Conservation (phyloP, 2,329 filamentous ascomycete species). For the Rhynchosporium secalis region DNA sequence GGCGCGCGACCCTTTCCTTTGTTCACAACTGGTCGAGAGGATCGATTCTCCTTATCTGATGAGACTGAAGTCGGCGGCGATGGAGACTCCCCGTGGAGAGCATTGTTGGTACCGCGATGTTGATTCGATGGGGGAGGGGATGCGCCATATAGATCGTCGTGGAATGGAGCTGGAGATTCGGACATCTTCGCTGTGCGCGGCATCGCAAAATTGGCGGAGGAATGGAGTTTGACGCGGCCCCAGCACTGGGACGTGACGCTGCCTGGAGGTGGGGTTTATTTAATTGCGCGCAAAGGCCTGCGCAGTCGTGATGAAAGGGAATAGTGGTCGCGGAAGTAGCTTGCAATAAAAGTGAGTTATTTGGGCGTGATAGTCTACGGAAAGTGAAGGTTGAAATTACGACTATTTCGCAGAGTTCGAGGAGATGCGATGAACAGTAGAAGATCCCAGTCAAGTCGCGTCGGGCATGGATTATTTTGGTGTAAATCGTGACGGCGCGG, state of each 20-base stretch:
- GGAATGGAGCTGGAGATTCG: conserved; percentile 34
- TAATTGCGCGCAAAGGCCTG: neutral
- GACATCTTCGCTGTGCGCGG: conserved; percentile 32
- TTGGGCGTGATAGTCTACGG: neutral
- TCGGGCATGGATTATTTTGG: conserved; percentile 11
- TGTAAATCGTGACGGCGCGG: conserved; percentile 4
- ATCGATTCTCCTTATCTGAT: conserved; percentile 53
- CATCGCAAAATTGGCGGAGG: conserved; percentile 20
- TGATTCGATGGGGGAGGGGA: conserved; percentile 33
- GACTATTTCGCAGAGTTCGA: neutral
- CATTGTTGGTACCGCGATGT: conserved; percentile 17
- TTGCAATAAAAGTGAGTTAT: neutral
- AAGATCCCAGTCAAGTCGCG: neutral
- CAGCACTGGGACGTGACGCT: neutral
- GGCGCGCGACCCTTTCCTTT: conserved; percentile 47
- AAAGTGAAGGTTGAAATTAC: neutral
- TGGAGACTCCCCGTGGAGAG: conserved; percentile 30
- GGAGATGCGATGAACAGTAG: neutral
- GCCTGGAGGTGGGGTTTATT: neutral
- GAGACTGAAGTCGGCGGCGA: conserved; percentile 41
- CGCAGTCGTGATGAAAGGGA: neutral
- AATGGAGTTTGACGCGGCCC: conserved; percentile 4
- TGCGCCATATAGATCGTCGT: conserved; percentile 38
- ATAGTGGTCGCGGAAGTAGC: conserved; percentile 8
- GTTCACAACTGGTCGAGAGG: conserved; percentile 32